A percentile compares a stretch with the other conserved stretches of the same genome.
Evolutionary conservation across 495 filamentous ascomycete species (phyloP).

Genomic region (Parathielavia appendiculata): DNA sequence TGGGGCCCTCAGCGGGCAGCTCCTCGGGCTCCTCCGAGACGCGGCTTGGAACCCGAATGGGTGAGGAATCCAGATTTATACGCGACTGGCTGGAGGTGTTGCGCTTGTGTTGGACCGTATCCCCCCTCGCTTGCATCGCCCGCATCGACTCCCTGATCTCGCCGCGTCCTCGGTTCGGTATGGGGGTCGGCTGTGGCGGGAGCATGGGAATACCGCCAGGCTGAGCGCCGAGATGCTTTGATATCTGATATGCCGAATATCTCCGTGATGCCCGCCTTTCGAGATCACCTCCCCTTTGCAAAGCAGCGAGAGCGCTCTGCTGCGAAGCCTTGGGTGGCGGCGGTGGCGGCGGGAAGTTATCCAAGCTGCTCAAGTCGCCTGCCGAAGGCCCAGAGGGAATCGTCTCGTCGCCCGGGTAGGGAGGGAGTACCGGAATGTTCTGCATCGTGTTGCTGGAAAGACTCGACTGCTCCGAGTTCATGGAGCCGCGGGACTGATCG

Average conservation of each 20-base stretch:
- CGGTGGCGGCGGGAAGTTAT: constrained; percentile 60
- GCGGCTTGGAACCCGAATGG: constrained; percentile 54
- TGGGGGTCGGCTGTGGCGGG: constrained; percentile 76
- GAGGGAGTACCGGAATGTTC: constrained; percentile 60
- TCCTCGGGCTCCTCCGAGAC: constrained; percentile 61
- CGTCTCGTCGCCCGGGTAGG: constrained; percentile 55
- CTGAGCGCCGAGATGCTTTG: constrained; percentile 79
- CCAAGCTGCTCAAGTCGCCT: constrained; percentile 39
- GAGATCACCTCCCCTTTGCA: constrained; percentile 88
- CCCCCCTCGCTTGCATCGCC: constrained; percentile 77
- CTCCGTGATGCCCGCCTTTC: constrained; percentile 86
- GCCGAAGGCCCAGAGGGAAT: constrained; percentile 38
- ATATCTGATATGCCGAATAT: constrained; percentile 93
- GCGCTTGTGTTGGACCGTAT: constrained; percentile 60
- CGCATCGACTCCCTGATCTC: constrained; percentile 89
- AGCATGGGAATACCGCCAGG: constrained; percentile 80
- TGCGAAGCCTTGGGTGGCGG: constrained; percentile 75
- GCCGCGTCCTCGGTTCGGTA: constrained; percentile 75
- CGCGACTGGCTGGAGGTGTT: constrained; percentile 42
- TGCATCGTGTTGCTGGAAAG: constrained; percentile 66
- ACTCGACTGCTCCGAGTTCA: constrained; percentile 51
- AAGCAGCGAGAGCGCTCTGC: constrained; percentile 82
- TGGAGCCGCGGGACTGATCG: constrained; percentile 44
- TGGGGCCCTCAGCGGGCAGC: constrained; percentile 35
- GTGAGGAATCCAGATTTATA: constrained; percentile 50